phyloP scores from a whole-genome alignment of 2,329 filamentous ascomycete species.

The Sporothrix dimorphospora region DNA sequence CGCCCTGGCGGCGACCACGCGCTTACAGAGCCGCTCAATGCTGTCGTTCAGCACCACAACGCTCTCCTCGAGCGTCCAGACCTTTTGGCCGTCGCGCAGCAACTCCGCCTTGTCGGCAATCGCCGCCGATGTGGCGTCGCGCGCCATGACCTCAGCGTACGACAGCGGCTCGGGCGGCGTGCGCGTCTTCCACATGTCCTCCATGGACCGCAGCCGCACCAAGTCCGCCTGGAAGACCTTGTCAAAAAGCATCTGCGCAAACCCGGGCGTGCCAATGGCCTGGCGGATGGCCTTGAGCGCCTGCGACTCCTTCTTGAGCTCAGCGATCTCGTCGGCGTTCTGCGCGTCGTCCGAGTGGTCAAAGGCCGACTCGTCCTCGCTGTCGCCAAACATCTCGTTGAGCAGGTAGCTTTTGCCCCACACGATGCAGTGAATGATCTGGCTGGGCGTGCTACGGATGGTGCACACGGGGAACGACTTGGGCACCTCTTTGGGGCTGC shows the following conservation, averaged over 20 bases:
- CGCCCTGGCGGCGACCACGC: constrained; percentile 64
- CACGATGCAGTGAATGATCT: constrained; percentile 97
- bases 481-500: constrained; percentile 82
- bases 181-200: constrained; percentile 94
- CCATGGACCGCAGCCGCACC: constrained; percentile 77
- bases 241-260: constrained; percentile 80
- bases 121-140: constrained; percentile 44
- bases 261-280: constrained; percentile 76
- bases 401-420: constrained; percentile 98
- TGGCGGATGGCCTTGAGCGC: constrained; percentile 81
- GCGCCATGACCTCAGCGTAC: constrained; percentile 63
- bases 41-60: constrained; percentile 86
- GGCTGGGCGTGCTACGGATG: constrained; percentile 92
- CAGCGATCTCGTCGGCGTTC: constrained; percentile 84
- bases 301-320: constrained; percentile 80
- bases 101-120: constrained; percentile 57
- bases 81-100: constrained; percentile 68
- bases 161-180: constrained; percentile 73
- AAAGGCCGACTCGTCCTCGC: constrained; percentile 81
- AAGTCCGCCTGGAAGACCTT: constrained; percentile 93
- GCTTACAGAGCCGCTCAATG: constrained; percentile 72
- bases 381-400: constrained; percentile 89
- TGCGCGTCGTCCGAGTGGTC: constrained; percentile 80
- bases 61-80: constrained; percentile 85
- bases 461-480: constrained; percentile 97